Evolutionary conservation across 2,329 filamentous ascomycete species (phyloP), one percentile per base, ranked within the genome.

Genomic region (Colletotrichum sidae): DNA sequence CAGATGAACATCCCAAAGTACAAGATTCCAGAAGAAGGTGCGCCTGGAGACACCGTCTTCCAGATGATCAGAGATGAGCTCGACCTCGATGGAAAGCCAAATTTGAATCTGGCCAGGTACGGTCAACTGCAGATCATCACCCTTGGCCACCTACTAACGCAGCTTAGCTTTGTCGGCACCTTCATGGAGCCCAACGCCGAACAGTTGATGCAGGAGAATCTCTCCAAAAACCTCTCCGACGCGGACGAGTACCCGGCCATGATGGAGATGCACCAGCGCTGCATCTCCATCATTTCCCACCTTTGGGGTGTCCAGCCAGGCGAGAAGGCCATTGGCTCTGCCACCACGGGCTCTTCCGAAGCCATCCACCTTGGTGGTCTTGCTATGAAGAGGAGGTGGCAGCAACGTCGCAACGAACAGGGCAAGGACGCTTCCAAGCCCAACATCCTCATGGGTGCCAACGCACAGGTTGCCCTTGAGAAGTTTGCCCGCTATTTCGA

Each of bases 401-500:
- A 92, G 73, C 86, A 91, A 70, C 85, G 83, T 69, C 82, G 89
- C 34, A 80, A 77, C 60, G 82, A 80, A 0, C 83, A 83, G 42
- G 88, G 89, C 12, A 91, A 92, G 67, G 88, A 90, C 68, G 86
- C 82, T 2, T 81, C 77, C 1, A 87, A 85, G 38, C 90, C 90
- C 1, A 93, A 92, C 72, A 92, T 93, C 68, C 80, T 93, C 71
- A 92, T 93, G 90, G 90, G 89, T 2, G 83, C 88, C 33, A 92
- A 92, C 69, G 90, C 90, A 2, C 90, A 92, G 76, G 90, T 92
- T 0, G 90, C 90, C 0, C 80, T 92, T 46, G 87, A 92, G 76
- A 92, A 92, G 73, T 92, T 92, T 68, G 89, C 90, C 3, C 78
- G 89, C 34, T 93, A 93, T 74, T 93, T 92, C 64, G 90, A 92